Evolutionary conservation across 129 eudicot genomes (phyloP).

Genomic region (Silybum marianum): DNA sequence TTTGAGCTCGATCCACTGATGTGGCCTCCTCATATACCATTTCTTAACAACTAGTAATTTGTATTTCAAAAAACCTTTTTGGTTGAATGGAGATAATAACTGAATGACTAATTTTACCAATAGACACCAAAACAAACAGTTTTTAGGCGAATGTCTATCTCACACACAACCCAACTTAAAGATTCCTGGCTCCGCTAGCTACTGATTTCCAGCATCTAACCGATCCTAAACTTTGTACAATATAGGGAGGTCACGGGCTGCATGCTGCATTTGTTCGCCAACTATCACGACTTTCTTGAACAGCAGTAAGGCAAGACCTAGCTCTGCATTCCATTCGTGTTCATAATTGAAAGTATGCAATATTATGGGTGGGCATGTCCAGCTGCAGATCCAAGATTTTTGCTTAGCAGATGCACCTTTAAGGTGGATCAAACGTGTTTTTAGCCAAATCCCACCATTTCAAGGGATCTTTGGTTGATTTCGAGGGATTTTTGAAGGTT

Average conservation of each 20-base stretch:
- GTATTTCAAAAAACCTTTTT: too few species aligned
- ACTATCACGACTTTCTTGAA: slow-evolving; percentile 33
- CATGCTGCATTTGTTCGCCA: slow-evolving; percentile 79
- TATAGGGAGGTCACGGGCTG: slow-evolving; percentile 84
- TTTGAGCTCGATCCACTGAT: too few species aligned
- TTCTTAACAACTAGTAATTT: too few species aligned
- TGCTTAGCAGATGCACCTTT: background rate
- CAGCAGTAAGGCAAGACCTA: background rate
- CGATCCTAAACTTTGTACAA: slow-evolving; percentile 12
- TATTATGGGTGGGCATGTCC: background rate
- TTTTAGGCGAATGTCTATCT: too few species aligned
- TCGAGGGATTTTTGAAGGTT: background rate
- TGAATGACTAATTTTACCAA: too few species aligned
- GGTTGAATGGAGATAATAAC: too few species aligned
- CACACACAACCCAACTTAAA: too few species aligned
- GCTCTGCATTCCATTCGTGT: background rate
- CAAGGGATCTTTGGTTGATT: too few species aligned
- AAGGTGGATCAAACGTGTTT: background rate
- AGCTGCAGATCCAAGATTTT: background rate
- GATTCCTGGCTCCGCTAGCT: too few species aligned
- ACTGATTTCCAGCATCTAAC: background rate
- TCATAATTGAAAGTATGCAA: background rate
- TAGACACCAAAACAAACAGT: too few species aligned
- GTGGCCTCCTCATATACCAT: too few species aligned
- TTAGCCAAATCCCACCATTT: background rate